These are phyloP conservation scores for Pseudogymnoascus sp. DNA, from an alignment of 2,329 filamentous ascomycete genomes.

Conservation along the genomic window DNA sequence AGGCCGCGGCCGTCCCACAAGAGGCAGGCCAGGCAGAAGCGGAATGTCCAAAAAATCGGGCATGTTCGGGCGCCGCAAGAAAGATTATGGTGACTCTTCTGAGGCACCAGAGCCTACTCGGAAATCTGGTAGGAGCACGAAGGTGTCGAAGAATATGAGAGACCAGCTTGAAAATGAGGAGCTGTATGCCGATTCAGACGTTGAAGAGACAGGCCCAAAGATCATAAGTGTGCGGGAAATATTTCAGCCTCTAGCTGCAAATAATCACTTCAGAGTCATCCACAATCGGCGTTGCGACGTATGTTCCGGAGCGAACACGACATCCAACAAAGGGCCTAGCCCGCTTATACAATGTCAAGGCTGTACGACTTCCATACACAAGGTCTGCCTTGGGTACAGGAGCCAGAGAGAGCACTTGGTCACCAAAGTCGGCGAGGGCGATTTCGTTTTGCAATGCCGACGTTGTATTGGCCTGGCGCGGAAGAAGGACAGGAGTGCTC, in stretches of 20 bases:
- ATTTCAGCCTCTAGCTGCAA: slow-evolving; percentile 57
- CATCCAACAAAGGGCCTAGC: slow-evolving; percentile 49
- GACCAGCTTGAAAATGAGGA: slow-evolving; percentile 45
- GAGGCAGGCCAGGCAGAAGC: slow-evolving; percentile 11
- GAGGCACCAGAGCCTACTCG: slow-evolving; percentile 25
- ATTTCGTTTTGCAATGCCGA: slow-evolving; percentile 85
- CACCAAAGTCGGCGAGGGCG: slow-evolving; percentile 70
- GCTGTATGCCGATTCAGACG: slow-evolving; percentile 40
- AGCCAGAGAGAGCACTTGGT: slow-evolving; percentile 75
- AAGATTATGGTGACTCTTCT: slow-evolving; percentile 11
- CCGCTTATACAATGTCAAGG: slow-evolving; percentile 83
- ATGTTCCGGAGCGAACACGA: slow-evolving; percentile 53
- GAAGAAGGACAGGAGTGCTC: slow-evolving; percentile 63
- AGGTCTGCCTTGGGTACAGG: slow-evolving; percentile 70
- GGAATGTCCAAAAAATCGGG: background rate
- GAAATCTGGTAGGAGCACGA: slow-evolving; percentile 29
- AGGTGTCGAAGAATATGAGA: slow-evolving; percentile 34
- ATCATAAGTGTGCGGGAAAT: slow-evolving; percentile 63
- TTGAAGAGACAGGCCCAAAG: slow-evolving; percentile 39
- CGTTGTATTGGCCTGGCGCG: slow-evolving; percentile 66
- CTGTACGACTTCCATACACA: slow-evolving; percentile 79
- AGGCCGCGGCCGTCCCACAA: slow-evolving; percentile 12
- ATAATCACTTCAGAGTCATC: slow-evolving; percentile 60
- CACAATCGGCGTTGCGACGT: slow-evolving; percentile 69
- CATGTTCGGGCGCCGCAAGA: background rate